A percentile compares a stretch with the other conserved stretches of the same genome.
These are phyloP conservation scores for Lasiodiplodia hormozganensis DNA, from an alignment of 2,329 filamentous ascomycete species.

Conservation along the genomic window DNA sequence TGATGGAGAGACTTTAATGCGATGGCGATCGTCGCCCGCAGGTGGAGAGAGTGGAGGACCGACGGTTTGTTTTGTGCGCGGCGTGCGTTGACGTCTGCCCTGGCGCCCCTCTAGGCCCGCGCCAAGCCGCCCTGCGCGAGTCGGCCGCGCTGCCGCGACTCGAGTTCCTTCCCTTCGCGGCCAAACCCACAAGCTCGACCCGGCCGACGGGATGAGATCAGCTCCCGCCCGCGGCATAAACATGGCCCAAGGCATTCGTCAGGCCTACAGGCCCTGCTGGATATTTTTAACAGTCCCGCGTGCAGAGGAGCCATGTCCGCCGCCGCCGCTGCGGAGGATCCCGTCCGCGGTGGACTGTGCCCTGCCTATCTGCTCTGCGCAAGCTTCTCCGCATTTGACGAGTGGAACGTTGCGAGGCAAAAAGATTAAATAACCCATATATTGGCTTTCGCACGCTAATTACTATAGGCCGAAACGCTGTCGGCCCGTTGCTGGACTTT, in stretches of 20 bases:
- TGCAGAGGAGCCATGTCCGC: background rate
- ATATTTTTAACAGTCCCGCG: constrained; percentile 17
- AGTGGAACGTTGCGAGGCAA: constrained; percentile 25
- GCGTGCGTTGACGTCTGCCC: constrained; percentile 15
- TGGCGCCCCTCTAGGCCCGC: background rate
- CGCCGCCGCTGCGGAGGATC: constrained; percentile 3
- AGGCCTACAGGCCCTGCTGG: background rate
- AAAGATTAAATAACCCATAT: constrained; percentile 23
- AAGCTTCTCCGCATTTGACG: constrained; percentile 21
- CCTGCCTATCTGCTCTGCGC: constrained; percentile 20
- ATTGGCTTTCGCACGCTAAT: constrained; percentile 11
- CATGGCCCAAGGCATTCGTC: constrained; percentile 1
- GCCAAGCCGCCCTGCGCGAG: constrained; percentile 10
- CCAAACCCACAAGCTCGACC: background rate
- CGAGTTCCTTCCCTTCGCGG: background rate
- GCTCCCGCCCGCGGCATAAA: constrained; percentile 4
- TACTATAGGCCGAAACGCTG: constrained; percentile 18
- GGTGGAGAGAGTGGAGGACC: constrained; percentile 1
- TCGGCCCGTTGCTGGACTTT: constrained; percentile 17
- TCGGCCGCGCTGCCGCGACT: background rate
- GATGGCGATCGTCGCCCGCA: constrained; percentile 16
- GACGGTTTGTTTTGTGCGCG: background rate
- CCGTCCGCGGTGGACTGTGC: constrained; percentile 11
- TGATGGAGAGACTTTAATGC: constrained; percentile 27
- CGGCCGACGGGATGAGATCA: constrained; percentile 18